Percentiles rank a stretch among this genome's conserved stretches.
phyloP scores from a whole-genome alignment of 2,329 filamentous ascomycete species.

The Venturia asperata region DNA sequence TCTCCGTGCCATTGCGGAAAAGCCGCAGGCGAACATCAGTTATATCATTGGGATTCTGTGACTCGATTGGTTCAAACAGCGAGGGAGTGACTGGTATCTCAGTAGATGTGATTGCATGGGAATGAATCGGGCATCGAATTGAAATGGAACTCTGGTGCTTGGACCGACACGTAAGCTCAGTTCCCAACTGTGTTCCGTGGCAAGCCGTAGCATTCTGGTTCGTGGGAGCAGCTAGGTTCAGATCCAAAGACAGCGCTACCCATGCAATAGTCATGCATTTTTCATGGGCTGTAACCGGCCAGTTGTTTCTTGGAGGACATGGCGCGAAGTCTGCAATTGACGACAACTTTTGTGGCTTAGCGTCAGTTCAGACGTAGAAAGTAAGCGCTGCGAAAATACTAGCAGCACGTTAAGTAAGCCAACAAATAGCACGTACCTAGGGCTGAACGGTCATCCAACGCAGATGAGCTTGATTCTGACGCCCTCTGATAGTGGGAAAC shows the following conservation, averaged over 20 bases:
- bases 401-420: not conserved
- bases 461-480: not conserved
- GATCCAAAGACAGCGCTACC: not conserved
- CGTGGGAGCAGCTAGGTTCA: not conserved
- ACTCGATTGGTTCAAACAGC: not conserved
- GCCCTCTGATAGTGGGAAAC: not conserved
- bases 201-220: not conserved
- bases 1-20: not conserved
- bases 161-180: not conserved
- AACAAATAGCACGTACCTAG: not conserved
- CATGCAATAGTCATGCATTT: not conserved
- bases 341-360: not conserved
- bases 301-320: not conserved
- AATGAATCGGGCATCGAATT: not conserved
- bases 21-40: not conserved
- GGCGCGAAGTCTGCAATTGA: too few relatives aligned
- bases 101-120: not conserved
- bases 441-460: not conserved
- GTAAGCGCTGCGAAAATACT: conserved; percentile 1
- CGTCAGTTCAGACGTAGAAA: not conserved
- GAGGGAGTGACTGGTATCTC: not conserved
- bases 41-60: not conserved
- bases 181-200: not conserved
- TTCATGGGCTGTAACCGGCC: not conserved
- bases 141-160: not conserved